These are phyloP conservation scores for Cercospora zeina DNA, from an alignment of 2,329 filamentous ascomycete genomes.

Conservation along the genomic window DNA sequence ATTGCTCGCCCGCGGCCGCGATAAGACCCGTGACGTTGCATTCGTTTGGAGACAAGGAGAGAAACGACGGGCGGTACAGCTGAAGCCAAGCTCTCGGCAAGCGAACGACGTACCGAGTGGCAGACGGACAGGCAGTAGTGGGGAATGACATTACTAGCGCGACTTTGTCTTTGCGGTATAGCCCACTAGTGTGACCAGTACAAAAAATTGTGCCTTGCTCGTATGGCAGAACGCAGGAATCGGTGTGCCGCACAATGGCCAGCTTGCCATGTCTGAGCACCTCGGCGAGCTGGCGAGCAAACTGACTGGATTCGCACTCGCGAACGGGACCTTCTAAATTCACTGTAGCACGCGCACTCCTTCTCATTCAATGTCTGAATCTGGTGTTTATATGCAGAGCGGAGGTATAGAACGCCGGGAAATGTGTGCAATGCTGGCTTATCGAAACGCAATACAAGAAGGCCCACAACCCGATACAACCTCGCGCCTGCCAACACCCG, in stretches of 20 bases:
- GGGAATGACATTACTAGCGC: conserved; percentile 6
- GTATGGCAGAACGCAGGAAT: background rate
- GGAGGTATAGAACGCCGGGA: conserved; percentile 33
- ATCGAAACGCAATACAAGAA: conserved; percentile 22
- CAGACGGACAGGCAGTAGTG: background rate
- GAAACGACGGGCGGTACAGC: background rate
- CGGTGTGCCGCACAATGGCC: background rate
- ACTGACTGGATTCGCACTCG: background rate
- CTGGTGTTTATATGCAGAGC: conserved; percentile 22
- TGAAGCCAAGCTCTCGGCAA: conserved; percentile 9
- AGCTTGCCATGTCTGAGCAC: background rate
- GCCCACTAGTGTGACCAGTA: background rate
- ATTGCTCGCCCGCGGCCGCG: background rate
- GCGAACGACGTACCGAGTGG: background rate
- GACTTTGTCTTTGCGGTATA: conserved; percentile 4
- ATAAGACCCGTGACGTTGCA: background rate
- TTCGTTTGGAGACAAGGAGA: background rate
- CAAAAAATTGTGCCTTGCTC: background rate
- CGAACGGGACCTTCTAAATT: background rate
- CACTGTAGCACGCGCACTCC: background rate
- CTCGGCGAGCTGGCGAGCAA: background rate
- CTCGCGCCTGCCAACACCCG: conserved; percentile 17
- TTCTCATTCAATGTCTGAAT: conserved; percentile 4
- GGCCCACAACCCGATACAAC: conserved; percentile 11
- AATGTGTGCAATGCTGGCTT: conserved; percentile 26